These are phyloP conservation scores for Dalechampia spathulata DNA, from an alignment of 441 rosid species.

Conservation along the genomic window DNA sequence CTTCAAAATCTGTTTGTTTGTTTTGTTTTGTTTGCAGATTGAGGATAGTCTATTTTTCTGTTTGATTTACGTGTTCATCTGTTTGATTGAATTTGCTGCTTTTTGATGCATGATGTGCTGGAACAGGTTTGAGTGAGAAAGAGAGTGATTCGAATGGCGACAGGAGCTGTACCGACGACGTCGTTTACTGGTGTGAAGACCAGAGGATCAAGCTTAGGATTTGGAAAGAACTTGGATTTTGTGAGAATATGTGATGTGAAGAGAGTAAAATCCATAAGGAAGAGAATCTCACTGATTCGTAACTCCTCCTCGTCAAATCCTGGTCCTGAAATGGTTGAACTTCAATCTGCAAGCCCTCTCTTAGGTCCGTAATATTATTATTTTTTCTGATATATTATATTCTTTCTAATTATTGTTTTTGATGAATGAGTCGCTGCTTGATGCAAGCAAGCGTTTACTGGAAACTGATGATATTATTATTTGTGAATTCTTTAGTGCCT, in stretches of 20 bases:
- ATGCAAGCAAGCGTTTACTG: too few species aligned
- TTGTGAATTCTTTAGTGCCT: constrained; percentile 63
- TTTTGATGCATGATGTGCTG: too few species aligned
- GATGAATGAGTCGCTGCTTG: too few species aligned
- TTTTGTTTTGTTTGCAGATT: too few species aligned
- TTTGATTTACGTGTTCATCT: too few species aligned
- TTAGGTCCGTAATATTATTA: constrained; percentile 35
- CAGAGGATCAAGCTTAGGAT: constrained; percentile 51
- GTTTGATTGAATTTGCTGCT: too few species aligned
- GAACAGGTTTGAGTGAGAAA: too few species aligned
- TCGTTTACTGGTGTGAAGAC: constrained; percentile 56
- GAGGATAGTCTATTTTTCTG: too few species aligned
- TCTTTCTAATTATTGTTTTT: too few species aligned
- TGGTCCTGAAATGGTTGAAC: constrained; percentile 59
- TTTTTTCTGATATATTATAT: too few species aligned
- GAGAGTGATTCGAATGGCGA: constrained; percentile 43
- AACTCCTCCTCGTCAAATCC: constrained; percentile 61
- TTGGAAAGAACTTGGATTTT: constrained; percentile 45
- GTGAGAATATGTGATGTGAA: constrained; percentile 55
- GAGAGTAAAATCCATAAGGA: constrained; percentile 36
- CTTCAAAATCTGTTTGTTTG: too few species aligned
- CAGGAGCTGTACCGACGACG: constrained; percentile 60
- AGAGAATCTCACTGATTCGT: constrained; percentile 37
- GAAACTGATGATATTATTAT: too few species aligned
- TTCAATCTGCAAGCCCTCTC: constrained; percentile 75